Conservation (phyloP, 106 monocot genomes). For the Hemerocallis citrina region DNA sequence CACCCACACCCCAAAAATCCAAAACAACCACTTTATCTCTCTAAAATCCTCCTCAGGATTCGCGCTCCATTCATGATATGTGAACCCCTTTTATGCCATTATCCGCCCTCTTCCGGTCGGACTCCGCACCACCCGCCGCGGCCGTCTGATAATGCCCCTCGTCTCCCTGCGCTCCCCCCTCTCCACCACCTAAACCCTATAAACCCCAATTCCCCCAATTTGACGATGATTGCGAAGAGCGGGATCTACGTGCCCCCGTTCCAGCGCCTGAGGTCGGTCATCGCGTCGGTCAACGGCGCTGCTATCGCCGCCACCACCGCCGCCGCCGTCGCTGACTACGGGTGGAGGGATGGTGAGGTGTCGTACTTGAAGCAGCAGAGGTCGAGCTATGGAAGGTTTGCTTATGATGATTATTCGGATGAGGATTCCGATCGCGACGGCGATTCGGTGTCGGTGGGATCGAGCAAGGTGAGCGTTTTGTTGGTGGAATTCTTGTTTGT, state of each 20-base stretch:
- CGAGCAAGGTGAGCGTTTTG: conserved; percentile 22
- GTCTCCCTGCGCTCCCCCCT: conserved; percentile 4
- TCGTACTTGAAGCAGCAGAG: conserved; percentile 23
- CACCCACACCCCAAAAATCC: neutral
- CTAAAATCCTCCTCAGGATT: neutral
- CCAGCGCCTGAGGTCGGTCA: conserved; percentile 67
- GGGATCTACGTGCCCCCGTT: conserved; percentile 54
- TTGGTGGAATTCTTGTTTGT: no score
- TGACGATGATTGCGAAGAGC: conserved; percentile 11
- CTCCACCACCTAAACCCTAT: conserved; percentile 9
- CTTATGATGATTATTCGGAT: conserved; percentile 54
- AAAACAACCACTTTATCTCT: neutral
- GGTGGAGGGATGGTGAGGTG: conserved; percentile 19
- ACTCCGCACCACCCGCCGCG: conserved; percentile 21
- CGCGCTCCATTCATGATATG: neutral
- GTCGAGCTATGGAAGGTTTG: conserved; percentile 26
- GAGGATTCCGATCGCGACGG: conserved; percentile 52
- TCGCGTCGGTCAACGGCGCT: conserved; percentile 54
- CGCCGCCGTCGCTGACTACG: conserved; percentile 12
- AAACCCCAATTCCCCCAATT: neutral
- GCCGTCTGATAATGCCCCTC: conserved; percentile 25
- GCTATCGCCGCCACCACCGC: conserved; percentile 15
- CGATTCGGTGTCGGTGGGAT: conserved; percentile 17
- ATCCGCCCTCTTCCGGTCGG: conserved; percentile 29
- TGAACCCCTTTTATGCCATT: conserved; percentile 28